Evolutionary conservation across 2,329 filamentous ascomycete genomes (phyloP).

Genomic region (Neurospora crassa): DNA sequence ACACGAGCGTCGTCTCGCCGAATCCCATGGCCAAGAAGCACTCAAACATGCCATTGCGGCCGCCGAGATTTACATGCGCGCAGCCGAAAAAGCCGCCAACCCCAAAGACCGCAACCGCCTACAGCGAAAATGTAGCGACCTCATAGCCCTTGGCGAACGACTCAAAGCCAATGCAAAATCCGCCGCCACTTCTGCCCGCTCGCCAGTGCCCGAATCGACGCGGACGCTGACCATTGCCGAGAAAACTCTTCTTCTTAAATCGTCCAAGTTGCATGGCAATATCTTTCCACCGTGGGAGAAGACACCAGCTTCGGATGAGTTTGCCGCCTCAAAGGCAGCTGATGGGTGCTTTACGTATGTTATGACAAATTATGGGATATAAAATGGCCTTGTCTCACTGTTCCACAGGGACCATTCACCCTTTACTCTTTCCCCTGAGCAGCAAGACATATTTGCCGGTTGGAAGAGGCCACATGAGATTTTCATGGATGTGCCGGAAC

Average conservation of each 20-base stretch:
- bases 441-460: constrained; percentile 65
- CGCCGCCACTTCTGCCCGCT: constrained; percentile 10
- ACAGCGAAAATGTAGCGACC: constrained; percentile 56
- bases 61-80: constrained; percentile 74
- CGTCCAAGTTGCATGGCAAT: constrained; percentile 72
- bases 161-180: constrained; percentile 47
- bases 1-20: constrained; percentile 41
- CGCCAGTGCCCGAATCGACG: constrained; percentile 22
- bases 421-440: constrained; percentile 64
- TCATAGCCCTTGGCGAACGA: constrained; percentile 63
- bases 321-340: constrained; percentile 41
- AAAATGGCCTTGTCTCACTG: not conserved
- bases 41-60: constrained; percentile 67
- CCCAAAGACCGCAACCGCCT: constrained; percentile 57
- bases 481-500: constrained; percentile 24
- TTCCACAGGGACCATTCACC: constrained; percentile 54
- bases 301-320: constrained; percentile 51
- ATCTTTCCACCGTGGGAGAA: constrained; percentile 79
- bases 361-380: not conserved
- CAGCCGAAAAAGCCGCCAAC: constrained; percentile 50
- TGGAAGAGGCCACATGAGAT: constrained; percentile 75
- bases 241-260: constrained; percentile 65
- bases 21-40: constrained; percentile 49
- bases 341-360: constrained; percentile 12
- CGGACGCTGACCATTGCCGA: constrained; percentile 59